Percentiles rank a stretch among this genome's conserved stretches.
These are phyloP conservation scores for Tricholoma saponaceum DNA, from an alignment of 768 basidiomycete genomes.

Conservation along the genomic window DNA sequence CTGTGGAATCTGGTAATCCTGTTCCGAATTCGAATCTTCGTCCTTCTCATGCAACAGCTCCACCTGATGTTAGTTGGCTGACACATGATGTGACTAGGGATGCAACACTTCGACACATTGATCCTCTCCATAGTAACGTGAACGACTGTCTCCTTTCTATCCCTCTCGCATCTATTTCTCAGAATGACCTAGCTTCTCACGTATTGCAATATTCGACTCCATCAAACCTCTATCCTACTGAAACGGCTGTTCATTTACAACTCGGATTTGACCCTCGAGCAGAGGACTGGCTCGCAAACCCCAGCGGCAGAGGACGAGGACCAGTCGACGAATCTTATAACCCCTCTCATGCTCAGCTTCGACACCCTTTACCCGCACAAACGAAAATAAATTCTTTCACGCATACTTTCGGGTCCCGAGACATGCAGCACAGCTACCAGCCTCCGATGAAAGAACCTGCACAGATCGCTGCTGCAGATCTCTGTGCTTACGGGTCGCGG, in stretches of 20 bases:
- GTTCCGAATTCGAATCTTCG: constrained; percentile 2
- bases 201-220: background rate
- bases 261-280: background rate
- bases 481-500: background rate
- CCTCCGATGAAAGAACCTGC: background rate
- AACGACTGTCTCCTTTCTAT: constrained; percentile 10
- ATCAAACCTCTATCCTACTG: background rate
- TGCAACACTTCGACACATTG: background rate
- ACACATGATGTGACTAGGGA: background rate
- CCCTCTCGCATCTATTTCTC: background rate
- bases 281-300: background rate
- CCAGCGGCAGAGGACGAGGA: background rate
- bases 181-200: background rate
- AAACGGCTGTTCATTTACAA: background rate
- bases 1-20: background rate
- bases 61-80: background rate
- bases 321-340: background rate
- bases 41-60: constrained; percentile 2
- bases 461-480: background rate
- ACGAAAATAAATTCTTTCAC: background rate
- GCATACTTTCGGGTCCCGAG: background rate
- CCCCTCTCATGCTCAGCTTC: background rate
- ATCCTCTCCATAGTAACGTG: constrained; percentile 3
- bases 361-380: background rate
- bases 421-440: no score